Conservation (phyloP, 1,284 basidiomycete genomes). For the Omphalotus olearius region DNA sequence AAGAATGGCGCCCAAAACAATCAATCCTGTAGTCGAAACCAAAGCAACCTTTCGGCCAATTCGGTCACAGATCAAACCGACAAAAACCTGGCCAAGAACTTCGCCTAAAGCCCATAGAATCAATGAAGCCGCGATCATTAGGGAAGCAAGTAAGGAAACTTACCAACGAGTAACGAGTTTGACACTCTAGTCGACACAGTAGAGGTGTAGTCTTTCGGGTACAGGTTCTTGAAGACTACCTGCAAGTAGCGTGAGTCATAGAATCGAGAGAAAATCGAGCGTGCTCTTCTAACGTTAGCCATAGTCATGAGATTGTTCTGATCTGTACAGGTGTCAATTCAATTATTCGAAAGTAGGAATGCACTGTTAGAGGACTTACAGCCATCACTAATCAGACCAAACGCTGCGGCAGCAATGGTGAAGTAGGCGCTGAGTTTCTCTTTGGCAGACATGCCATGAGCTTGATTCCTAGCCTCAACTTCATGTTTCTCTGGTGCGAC, state of each 20-base stretch:
- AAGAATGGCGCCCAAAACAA: conserved; percentile 69
- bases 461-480: conserved; percentile 34
- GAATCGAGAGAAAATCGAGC: background rate
- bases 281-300: conserved; percentile 40
- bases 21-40: conserved; percentile 64
- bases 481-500: background rate
- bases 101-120: conserved; percentile 35
- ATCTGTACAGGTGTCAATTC: conserved; percentile 32
- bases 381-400: conserved; percentile 69
- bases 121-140: conserved; percentile 7
- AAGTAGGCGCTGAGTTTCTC: conserved; percentile 52
- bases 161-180: conserved; percentile 71
- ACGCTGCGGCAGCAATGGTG: conserved; percentile 60
- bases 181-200: conserved; percentile 66
- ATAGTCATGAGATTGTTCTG: conserved; percentile 71
- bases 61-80: conserved; percentile 70
- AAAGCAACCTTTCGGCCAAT: conserved; percentile 71
- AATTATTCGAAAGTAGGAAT: conserved; percentile 5
- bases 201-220: conserved; percentile 56
- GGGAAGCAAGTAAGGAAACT: conserved; percentile 21
- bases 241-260: conserved; percentile 20
- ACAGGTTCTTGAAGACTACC: conserved; percentile 61
- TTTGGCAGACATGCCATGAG: conserved; percentile 23
- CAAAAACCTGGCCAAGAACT: conserved; percentile 62
- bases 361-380: conserved; percentile 36